Evolutionary conservation across 2,329 filamentous ascomycete genomes (phyloP).

Genomic region (Stachybotrys chartarum): DNA sequence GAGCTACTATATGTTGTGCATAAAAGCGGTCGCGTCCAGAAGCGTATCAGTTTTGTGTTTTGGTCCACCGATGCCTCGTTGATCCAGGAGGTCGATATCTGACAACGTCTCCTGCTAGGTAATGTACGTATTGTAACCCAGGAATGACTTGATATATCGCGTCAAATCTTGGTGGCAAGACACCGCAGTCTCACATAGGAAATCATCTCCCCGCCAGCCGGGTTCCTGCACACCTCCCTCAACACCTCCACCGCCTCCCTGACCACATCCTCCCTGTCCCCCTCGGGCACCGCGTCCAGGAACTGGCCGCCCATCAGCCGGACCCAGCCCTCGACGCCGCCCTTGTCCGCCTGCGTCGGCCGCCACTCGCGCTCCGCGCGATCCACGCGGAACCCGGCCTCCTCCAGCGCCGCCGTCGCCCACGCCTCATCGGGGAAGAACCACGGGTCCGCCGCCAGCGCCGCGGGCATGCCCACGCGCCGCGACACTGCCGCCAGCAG

Average conservation of each 20-base stretch:
- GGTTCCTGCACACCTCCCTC: slow-evolving; percentile 45
- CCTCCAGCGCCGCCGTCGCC: slow-evolving; percentile 38
- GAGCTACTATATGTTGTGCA: too few relatives aligned
- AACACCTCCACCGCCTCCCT: slow-evolving; percentile 48
- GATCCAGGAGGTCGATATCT: too few relatives aligned
- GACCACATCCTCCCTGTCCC: slow-evolving; percentile 42
- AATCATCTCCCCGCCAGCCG: slow-evolving; percentile 48
- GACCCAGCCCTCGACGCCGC: slow-evolving; percentile 60
- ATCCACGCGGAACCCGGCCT: slow-evolving; percentile 42
- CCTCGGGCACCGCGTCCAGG: slow-evolving; percentile 43
- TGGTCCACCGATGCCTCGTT: too few relatives aligned
- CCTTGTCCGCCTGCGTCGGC: slow-evolving; percentile 50
- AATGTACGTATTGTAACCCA: not conserved
- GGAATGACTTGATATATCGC: not conserved
- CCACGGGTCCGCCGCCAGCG: slow-evolving; percentile 53
- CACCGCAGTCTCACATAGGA: slow-evolving; percentile 48
- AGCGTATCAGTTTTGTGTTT: too few relatives aligned
- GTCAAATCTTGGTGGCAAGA: slow-evolving; percentile 31
- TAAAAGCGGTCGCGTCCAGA: too few relatives aligned
- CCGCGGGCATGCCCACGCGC: slow-evolving; percentile 41
- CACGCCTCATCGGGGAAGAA: slow-evolving; percentile 63
- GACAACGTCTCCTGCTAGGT: too few relatives aligned
- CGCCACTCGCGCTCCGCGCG: slow-evolving; percentile 56
- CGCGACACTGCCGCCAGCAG: slow-evolving; percentile 46
- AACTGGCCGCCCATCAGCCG: slow-evolving; percentile 54